These are phyloP conservation scores for Zasmidium citrigriseum DNA, from an alignment of 2,329 filamentous ascomycete genomes.

Conservation along the genomic window DNA sequence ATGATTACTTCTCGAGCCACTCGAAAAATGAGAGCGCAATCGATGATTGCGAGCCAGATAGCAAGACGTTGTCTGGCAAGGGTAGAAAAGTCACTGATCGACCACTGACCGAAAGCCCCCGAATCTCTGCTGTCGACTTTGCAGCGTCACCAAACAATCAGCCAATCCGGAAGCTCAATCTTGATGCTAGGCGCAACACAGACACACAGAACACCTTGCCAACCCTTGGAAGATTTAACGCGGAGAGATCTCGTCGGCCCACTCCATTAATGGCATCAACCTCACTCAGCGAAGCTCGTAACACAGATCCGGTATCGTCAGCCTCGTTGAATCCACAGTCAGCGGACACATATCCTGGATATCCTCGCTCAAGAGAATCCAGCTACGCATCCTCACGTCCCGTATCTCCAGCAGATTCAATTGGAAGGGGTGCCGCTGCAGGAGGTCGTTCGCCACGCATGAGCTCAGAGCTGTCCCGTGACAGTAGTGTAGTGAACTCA, in stretches of 20 bases:
- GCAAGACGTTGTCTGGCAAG: slow-evolving; percentile 5
- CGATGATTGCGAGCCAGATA: slow-evolving; percentile 26
- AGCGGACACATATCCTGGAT: slow-evolving; percentile 9
- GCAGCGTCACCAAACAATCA: slow-evolving; percentile 17
- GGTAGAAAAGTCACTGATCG: slow-evolving; percentile 17
- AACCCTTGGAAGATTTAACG: slow-evolving; percentile 20
- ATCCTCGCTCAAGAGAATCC: slow-evolving; percentile 23
- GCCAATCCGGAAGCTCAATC: slow-evolving; percentile 22
- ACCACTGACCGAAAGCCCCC: slow-evolving; percentile 12
- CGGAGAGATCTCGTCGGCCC: slow-evolving; percentile 27
- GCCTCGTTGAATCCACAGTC: slow-evolving; percentile 16
- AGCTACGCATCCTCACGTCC: slow-evolving; percentile 28
- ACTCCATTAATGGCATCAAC: slow-evolving; percentile 29
- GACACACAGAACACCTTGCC: slow-evolving; percentile 28
- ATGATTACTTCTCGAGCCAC: slow-evolving; percentile 28
- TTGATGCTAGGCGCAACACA: slow-evolving; percentile 33
- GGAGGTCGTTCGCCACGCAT: slow-evolving; percentile 22
- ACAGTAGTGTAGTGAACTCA: slow-evolving; percentile 20
- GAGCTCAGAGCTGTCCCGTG: slow-evolving; percentile 22
- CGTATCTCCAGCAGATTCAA: slow-evolving; percentile 28
- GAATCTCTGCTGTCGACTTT: slow-evolving; percentile 27
- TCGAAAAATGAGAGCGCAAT: slow-evolving; percentile 26
- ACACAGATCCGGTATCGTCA: slow-evolving; percentile 12
- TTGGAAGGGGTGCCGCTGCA: slow-evolving; percentile 4
- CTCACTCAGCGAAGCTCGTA: slow-evolving; percentile 24